phyloP scores from a whole-genome alignment of 495 filamentous ascomycete genomes.

The Aspergillus incahuasiensis region DNA sequence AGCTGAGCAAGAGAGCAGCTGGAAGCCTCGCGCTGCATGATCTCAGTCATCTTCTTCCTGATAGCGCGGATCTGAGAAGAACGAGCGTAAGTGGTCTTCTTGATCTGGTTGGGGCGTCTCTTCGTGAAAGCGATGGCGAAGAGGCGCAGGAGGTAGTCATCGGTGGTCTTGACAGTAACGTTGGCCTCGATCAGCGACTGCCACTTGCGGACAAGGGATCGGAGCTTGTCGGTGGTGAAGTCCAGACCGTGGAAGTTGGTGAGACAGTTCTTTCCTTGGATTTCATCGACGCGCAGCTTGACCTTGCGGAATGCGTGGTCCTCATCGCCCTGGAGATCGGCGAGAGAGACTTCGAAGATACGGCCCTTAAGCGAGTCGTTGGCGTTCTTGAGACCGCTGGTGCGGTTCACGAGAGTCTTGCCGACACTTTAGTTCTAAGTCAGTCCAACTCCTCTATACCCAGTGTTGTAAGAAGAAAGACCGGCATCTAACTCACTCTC shows the following conservation, averaged over 20 bases:
- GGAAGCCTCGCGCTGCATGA: conserved; percentile 91
- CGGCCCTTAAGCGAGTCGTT: conserved; percentile 98
- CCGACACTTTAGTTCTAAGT: conserved; percentile 64
- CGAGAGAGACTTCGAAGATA: conserved; percentile 97
- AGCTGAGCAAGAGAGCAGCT: conserved; percentile 92
- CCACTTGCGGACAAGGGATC: conserved; percentile 98
- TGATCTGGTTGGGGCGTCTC: conserved; percentile 96
- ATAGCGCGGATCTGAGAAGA: conserved; percentile 95
- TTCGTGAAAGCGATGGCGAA: conserved; percentile 99
- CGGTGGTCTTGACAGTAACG: conserved; percentile 98
- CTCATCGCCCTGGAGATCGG: conserved; percentile 98
- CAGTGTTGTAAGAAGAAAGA: conserved; percentile 1
- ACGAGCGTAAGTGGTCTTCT: conserved; percentile 98
- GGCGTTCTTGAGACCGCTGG: conserved; percentile 98
- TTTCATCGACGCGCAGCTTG: conserved; percentile 96
- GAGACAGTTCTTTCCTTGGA: conserved; percentile 99
- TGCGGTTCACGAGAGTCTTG: conserved; percentile 98
- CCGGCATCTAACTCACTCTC: conserved; percentile 69
- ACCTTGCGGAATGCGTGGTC: conserved; percentile 99
- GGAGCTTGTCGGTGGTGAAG: conserved; percentile 99
- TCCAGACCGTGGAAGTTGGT: conserved; percentile 99
- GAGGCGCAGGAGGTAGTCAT: conserved; percentile 96
- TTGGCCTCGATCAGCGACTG: conserved; percentile 99
- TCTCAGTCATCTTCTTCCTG: conserved; percentile 99
- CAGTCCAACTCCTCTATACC: conserved; percentile 11